phyloP scores from a whole-genome alignment of 495 filamentous ascomycete genomes.

The Letharia lupina region DNA sequence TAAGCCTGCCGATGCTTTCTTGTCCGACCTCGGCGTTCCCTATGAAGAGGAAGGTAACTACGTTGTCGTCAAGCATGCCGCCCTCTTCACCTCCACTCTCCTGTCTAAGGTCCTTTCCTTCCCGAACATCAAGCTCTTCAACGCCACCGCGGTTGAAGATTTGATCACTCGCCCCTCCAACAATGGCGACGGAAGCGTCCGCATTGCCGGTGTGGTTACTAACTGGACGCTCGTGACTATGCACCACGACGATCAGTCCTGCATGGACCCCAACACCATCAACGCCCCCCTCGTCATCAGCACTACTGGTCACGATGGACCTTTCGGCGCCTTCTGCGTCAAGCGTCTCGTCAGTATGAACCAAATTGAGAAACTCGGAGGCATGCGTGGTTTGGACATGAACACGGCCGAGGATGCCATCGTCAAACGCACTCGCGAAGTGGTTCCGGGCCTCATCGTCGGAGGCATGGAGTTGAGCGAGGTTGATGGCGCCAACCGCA shows the following conservation, averaged over 20 bases:
- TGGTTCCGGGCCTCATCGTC: constrained; percentile 79
- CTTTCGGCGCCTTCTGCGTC: constrained; percentile 80
- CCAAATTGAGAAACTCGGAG: constrained; percentile 69
- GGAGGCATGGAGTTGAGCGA: constrained; percentile 90
- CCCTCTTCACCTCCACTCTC: constrained; percentile 80
- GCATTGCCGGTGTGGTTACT: constrained; percentile 80
- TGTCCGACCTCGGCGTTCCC: constrained; percentile 69
- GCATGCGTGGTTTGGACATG: constrained; percentile 91
- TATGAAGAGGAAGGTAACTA: constrained; percentile 81
- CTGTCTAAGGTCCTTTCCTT: constrained; percentile 69
- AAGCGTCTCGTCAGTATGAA: constrained; percentile 80
- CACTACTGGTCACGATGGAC: constrained; percentile 85
- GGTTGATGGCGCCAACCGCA: constrained; percentile 81
- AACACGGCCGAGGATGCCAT: constrained; percentile 82
- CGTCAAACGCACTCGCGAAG: constrained; percentile 79
- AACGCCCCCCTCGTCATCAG: constrained; percentile 78
- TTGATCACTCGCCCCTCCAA: constrained; percentile 62
- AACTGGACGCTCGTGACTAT: constrained; percentile 90
- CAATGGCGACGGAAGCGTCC: constrained; percentile 40
- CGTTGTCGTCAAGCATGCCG: constrained; percentile 88
- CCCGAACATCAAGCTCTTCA: constrained; percentile 93
- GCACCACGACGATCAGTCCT: constrained; percentile 85
- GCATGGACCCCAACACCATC: constrained; percentile 96
- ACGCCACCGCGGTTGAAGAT: constrained; percentile 84
- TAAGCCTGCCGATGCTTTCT: constrained; percentile 78